Conservation (phyloP, 2,329 filamentous ascomycete genomes). For the Botryotinia globosa region DNA sequence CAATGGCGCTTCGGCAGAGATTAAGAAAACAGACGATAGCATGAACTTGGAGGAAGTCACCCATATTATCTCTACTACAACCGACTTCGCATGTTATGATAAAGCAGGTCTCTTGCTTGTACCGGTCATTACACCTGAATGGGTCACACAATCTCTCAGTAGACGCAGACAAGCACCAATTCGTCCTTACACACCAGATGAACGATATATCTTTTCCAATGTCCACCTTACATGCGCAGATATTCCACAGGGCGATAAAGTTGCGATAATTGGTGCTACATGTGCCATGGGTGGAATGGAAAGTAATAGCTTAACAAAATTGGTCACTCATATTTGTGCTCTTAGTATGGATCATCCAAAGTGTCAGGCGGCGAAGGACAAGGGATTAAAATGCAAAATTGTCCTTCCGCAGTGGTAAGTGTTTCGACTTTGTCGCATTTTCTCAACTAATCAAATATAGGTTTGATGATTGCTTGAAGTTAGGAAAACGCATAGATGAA, state of each 20-base stretch:
- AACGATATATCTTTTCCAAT: constrained; percentile 82
- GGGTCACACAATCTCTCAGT: constrained; percentile 70
- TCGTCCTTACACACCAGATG: constrained; percentile 85
- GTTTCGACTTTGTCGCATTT: not conserved
- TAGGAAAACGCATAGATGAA: constrained; percentile 89
- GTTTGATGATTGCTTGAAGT: constrained; percentile 95
- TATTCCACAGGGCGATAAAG: constrained; percentile 81
- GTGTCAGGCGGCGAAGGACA: constrained; percentile 60
- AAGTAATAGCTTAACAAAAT: constrained; percentile 64
- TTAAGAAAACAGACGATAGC: constrained; percentile 42
- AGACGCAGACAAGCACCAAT: constrained; percentile 72
- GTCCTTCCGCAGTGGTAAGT: constrained; percentile 86
- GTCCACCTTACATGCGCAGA: constrained; percentile 81
- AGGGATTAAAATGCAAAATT: constrained; percentile 70
- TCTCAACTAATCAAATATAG: constrained; percentile 45
- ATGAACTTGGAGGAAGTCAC: constrained; percentile 48
- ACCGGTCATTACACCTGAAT: constrained; percentile 77
- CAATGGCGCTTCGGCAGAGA: constrained; percentile 40
- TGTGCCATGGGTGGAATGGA: constrained; percentile 86
- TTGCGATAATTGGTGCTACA: constrained; percentile 86
- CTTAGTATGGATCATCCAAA: constrained; percentile 72
- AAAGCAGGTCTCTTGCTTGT: constrained; percentile 73
- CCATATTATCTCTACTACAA: constrained; percentile 71
- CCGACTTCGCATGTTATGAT: constrained; percentile 87
- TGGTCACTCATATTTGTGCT: constrained; percentile 87